Base-by-base conservation (phyloP, 2,329 filamentous ascomycete species). In the Colletotrichum costaricense region DNA sequence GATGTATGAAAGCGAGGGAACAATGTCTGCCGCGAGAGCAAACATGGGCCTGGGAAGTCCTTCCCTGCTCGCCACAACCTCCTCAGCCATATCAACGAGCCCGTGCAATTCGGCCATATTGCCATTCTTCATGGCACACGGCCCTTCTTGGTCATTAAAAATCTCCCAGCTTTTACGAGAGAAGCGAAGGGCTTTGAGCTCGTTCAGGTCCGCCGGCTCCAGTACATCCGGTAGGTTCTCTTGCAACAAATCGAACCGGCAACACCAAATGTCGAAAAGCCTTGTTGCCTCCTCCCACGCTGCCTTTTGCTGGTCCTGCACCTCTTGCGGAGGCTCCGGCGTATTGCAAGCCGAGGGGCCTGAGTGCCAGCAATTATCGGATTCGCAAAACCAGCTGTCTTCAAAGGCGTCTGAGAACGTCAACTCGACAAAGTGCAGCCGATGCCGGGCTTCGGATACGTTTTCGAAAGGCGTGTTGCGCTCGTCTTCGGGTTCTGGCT, bases 81-180 rank as follows among this genome's bases (percentile, higher is more conserved):
- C 66, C 60, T 73, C 70, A 0, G 70, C 70, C 70, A 69, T 73
- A 46, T 70, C 70, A 1, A 73, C 56, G 24, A 69, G 16, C n/a
- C 9, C n/a, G 7, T 38, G 19, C 0, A 73, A 19, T 5, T 56
- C 33, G 2, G 11, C 42, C 24, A 49, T 65, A 14, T 56, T 46
- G 5, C 42, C 3, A 5, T 64, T 22, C 28, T 65, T 70, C n/a
- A 69, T 46, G 0, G 46, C 59, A 33, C 66, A 69, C 2, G 70
- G 69, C 0, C 66, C 35, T 3, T 69, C 69, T 19, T 69, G 42
- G 5, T 16, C 19, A 33, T 64, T 72, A 22, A 69, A 69, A 5
- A 72, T 12, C 9, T 46, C 30, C 69, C 69, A 72, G 19, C 58
- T 69, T 4, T 24, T 28, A 7, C 42, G 60, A 1, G 69, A 69